phyloP scores from a whole-genome alignment of 176 grass and related monocot genomes.

The Musa troglodytarum region DNA sequence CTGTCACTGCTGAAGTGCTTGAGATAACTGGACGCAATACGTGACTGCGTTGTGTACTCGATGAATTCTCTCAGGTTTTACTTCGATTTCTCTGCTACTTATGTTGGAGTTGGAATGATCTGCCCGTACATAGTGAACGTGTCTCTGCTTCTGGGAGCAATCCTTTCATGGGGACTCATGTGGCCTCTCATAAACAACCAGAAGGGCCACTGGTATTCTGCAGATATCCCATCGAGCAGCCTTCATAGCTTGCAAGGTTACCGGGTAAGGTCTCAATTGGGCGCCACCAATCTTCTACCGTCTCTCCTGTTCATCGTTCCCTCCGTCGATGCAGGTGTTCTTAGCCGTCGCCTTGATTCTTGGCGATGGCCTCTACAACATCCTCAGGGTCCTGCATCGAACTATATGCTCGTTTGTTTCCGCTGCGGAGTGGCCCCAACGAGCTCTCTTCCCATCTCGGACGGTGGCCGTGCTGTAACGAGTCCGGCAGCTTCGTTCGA shows the following conservation, averaged over 20 bases:
- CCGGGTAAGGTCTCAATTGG: constrained; percentile 30
- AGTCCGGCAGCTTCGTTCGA: constrained; percentile 44
- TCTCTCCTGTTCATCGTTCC: not conserved
- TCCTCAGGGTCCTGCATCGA: constrained; percentile 5
- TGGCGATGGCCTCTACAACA: constrained; percentile 27
- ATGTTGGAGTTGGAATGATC: constrained; percentile 86
- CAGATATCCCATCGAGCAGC: constrained; percentile 2
- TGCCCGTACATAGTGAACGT: constrained; percentile 75
- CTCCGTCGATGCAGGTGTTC: constrained; percentile 27
- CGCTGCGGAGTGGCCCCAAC: not conserved
- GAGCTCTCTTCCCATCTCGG: constrained; percentile 48
- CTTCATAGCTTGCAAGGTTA: constrained; percentile 62
- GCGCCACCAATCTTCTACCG: not conserved
- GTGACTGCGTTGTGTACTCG: too few relatives aligned
- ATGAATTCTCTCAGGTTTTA: constrained; percentile 40
- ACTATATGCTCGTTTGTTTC: not conserved
- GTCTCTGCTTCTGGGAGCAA: constrained; percentile 61
- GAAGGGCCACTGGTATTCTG: constrained; percentile 33
- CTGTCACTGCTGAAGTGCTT: too few relatives aligned
- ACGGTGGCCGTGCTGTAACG: constrained; percentile 16
- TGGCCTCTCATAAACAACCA: constrained; percentile 60
- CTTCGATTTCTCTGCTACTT: constrained; percentile 84
- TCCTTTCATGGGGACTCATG: constrained; percentile 87
- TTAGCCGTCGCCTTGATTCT: constrained; percentile 27
- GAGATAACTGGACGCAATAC: too few relatives aligned